phyloP scores from a whole-genome alignment of 2,329 filamentous ascomycete genomes.

The Dactylellina drechsleri region DNA sequence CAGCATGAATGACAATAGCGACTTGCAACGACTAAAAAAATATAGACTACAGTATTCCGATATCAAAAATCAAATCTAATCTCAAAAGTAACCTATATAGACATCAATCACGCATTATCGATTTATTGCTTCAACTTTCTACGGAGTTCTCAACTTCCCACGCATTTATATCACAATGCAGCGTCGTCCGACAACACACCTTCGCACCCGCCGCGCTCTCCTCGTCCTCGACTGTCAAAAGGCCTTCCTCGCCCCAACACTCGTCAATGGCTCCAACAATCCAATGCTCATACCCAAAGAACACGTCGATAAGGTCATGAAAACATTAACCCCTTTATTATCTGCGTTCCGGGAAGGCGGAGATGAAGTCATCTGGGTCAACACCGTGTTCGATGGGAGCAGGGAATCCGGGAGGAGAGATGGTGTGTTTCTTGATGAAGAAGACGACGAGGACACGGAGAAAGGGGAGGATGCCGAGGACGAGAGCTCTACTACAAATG shows the following conservation, averaged over 20 bases:
- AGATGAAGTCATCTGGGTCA: constrained; percentile 83
- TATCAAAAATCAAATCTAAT: no score
- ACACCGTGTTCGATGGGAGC: constrained; percentile 75
- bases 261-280: constrained; percentile 65
- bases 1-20: no score
- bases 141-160: no score
- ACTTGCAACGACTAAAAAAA: no score
- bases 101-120: no score
- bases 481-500: background rate
- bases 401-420: constrained; percentile 67
- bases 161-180: constrained; percentile 13
- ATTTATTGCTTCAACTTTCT: no score
- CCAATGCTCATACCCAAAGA: constrained; percentile 73
- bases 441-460: constrained; percentile 58
- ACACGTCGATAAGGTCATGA: constrained; percentile 69
- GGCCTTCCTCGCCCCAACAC: constrained; percentile 72
- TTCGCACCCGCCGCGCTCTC: constrained; percentile 72
- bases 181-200: constrained; percentile 40
- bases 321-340: constrained; percentile 73
- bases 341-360: constrained; percentile 77
- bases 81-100: no score
- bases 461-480: constrained; percentile 59
- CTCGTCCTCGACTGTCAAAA: constrained; percentile 88
- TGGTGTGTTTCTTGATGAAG: constrained; percentile 63
- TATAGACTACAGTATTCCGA: no score